Evolutionary conservation across 345 rosid genomes (phyloP).

Genomic region (Moringa oleifera): DNA sequence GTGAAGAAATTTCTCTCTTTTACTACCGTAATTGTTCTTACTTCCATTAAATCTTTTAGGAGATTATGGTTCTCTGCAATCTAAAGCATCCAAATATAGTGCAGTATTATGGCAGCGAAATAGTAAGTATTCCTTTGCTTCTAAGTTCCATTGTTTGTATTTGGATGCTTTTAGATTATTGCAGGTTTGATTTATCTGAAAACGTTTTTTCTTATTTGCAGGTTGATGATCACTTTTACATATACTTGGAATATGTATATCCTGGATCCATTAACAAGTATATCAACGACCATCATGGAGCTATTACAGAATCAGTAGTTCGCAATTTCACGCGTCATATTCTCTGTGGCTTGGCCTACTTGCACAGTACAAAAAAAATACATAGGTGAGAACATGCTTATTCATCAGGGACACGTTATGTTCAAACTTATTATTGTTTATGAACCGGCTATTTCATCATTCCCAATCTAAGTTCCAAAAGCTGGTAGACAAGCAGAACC

Average conservation of each 20-base stretch:
- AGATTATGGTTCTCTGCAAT: constrained; percentile 44
- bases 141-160: neutral
- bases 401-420: neutral
- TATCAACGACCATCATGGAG: constrained; percentile 48
- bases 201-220: constrained; percentile 20
- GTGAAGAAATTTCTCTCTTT: neutral
- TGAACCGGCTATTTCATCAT: neutral
- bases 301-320: constrained; percentile 56
- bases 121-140: constrained; percentile 28
- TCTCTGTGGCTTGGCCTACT: constrained; percentile 54
- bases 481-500: neutral
- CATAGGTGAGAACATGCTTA: constrained; percentile 44
- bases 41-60: constrained; percentile 32
- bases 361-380: constrained; percentile 54
- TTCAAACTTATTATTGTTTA: constrained; percentile 1
- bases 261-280: constrained; percentile 65
- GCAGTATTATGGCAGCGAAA: constrained; percentile 68
- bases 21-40: neutral
- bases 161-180: constrained; percentile 4
- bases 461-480: constrained; percentile 11
- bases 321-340: constrained; percentile 74
- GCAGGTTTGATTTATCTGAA: constrained; percentile 8
- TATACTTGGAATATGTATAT: constrained; percentile 59
- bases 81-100: constrained; percentile 65
- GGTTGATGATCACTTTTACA: constrained; percentile 61